These are phyloP conservation scores for Fraxinus angustifolia DNA, from an alignment of 305 asterid species.

Conservation along the genomic window DNA sequence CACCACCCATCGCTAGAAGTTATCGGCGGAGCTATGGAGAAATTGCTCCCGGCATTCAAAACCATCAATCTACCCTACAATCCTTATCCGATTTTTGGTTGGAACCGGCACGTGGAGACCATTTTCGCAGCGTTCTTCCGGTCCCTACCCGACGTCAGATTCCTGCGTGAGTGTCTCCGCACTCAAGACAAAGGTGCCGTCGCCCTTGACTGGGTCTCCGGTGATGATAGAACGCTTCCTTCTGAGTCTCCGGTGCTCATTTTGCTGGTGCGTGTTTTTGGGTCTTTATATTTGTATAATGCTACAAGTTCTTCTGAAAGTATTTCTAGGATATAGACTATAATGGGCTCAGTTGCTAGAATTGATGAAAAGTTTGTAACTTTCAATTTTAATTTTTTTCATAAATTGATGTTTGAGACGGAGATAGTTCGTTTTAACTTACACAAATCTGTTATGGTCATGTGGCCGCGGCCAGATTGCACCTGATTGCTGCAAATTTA, in stretches of 20 bases:
- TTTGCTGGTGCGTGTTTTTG: constrained; percentile 56
- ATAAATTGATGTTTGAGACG: not conserved
- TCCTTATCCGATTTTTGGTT: constrained; percentile 59
- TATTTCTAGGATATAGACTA: not conserved
- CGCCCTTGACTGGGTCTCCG: constrained; percentile 78
- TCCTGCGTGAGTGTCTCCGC: constrained; percentile 84
- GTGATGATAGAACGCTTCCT: constrained; percentile 54
- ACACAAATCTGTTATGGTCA: not conserved
- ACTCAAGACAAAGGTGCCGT: constrained; percentile 72
- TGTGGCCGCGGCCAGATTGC: not conserved
- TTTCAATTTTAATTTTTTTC: not conserved
- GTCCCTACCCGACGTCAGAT: constrained; percentile 60
- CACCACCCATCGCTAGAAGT: constrained; percentile 69
- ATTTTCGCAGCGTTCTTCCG: constrained; percentile 78
- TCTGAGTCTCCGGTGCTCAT: constrained; percentile 69
- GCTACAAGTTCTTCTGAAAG: not conserved
- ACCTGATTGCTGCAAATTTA: not conserved
- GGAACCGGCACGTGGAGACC: constrained; percentile 78
- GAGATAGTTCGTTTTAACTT: not conserved
- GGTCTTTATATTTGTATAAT: not conserved
- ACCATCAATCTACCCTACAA: constrained; percentile 51
- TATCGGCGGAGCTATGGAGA: constrained; percentile 62
- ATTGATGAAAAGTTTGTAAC: not conserved
- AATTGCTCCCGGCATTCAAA: constrained; percentile 63
- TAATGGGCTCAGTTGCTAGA: not conserved